Conservation (phyloP, 805 yeast genomes). For the Myxozyma kluyveri region DNA sequence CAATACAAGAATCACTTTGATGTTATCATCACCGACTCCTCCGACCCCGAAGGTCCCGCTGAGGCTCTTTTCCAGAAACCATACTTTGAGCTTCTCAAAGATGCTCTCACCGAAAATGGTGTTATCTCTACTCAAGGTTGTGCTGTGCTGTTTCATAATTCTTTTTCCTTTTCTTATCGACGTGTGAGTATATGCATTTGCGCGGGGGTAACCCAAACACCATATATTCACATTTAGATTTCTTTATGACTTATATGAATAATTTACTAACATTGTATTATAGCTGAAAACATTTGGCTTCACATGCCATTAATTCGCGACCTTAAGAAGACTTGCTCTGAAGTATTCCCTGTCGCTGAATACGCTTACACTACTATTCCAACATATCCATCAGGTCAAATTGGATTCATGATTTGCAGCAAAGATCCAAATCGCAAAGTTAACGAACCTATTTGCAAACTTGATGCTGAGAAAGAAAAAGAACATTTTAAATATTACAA, state of each 20-base stretch:
- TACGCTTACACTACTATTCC: constrained; percentile 92
- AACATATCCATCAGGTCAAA: constrained; percentile 95
- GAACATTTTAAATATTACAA: constrained; percentile 78
- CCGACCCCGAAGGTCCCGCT: constrained; percentile 99
- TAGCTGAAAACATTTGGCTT: constrained; percentile 86
- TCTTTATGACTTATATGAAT: too few relatives aligned
- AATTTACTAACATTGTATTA: too few relatives aligned
- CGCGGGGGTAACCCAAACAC: too few relatives aligned
- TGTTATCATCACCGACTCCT: constrained; percentile 94
- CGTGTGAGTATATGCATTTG: too few relatives aligned
- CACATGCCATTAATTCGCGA: constrained; percentile 80
- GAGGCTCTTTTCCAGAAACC: constrained; percentile 88
- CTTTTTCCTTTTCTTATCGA: too few relatives aligned
- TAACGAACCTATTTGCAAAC: constrained; percentile 63
- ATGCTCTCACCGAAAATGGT: constrained; percentile 91
- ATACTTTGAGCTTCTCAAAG: constrained; percentile 77
- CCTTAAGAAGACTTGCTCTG: constrained; percentile 74
- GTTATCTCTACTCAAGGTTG: constrained; percentile 81
- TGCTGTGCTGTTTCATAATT: constrained; percentile 32
- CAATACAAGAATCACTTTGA: constrained; percentile 84
- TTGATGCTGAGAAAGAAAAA: constrained; percentile 60
- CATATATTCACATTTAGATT: too few relatives aligned
- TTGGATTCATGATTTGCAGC: constrained; percentile 94
- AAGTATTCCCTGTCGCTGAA: constrained; percentile 86
- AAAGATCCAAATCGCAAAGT: constrained; percentile 68